Conservation (phyloP, 495 filamentous ascomycete species). For the Aspergillus sparsus region DNA sequence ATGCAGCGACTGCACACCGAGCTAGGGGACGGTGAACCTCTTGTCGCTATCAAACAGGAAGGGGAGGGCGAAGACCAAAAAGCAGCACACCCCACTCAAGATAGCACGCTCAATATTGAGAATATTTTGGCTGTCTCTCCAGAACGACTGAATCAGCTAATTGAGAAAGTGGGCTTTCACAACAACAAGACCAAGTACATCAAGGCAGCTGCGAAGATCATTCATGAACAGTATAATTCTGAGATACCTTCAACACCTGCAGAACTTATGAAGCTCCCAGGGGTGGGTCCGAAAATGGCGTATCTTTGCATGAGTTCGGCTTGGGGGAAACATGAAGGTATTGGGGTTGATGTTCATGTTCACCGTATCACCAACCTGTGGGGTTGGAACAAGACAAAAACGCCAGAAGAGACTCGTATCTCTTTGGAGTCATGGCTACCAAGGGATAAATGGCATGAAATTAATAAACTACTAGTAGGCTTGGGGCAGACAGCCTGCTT, state of each 20-base stretch:
- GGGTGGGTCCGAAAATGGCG: constrained; percentile 97
- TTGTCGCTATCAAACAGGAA: constrained; percentile 22
- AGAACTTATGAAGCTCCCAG: constrained; percentile 77
- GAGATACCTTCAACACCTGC: constrained; percentile 86
- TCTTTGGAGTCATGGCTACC: constrained; percentile 85
- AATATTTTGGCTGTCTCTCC: constrained; percentile 77
- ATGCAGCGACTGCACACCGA: constrained; percentile 78
- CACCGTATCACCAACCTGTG: constrained; percentile 95
- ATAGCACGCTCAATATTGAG: constrained; percentile 66
- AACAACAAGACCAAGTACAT: constrained; percentile 95
- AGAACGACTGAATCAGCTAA: constrained; percentile 71
- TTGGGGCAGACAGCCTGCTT: constrained; percentile 87
- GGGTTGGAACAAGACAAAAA: constrained; percentile 87
- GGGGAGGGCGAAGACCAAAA: constrained; percentile 14
- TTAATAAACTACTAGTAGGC: constrained; percentile 89
- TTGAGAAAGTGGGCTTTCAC: constrained; percentile 86
- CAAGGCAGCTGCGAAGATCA: constrained; percentile 71
- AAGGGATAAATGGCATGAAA: constrained; percentile 86
- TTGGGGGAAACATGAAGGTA: constrained; percentile 62
- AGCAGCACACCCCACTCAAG: constrained; percentile 41
- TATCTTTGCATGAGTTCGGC: constrained; percentile 81
- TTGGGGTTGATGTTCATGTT: constrained; percentile 69
- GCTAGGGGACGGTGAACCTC: constrained; percentile 51
- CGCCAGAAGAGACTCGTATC: constrained; percentile 79
- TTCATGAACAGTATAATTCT: constrained; percentile 64